Evolutionary conservation across 2,329 filamentous ascomycete species (phyloP).

Genomic region (Metarhizium humberi): DNA sequence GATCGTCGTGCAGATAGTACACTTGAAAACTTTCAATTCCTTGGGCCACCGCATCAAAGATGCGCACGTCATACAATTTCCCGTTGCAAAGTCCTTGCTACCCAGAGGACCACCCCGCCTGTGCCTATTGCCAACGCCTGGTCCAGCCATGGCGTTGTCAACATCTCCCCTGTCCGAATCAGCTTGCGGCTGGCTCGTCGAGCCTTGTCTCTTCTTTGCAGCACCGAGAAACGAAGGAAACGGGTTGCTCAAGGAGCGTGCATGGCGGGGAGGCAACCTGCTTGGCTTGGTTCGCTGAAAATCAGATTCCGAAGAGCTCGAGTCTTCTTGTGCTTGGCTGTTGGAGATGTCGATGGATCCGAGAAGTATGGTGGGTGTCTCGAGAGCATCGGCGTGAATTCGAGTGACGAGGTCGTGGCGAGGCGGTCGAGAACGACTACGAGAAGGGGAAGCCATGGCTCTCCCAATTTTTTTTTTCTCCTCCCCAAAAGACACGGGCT

Average conservation of each 20-base stretch:
- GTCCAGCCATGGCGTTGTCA: conserved; percentile 15
- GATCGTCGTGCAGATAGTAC: conserved; percentile 74
- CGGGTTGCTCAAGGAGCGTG: conserved; percentile 68
- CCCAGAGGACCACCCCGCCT: conserved; percentile 21
- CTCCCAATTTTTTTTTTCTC: neutral
- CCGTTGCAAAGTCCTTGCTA: conserved; percentile 53
- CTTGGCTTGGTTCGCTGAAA: conserved; percentile 18
- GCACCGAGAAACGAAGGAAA: conserved; percentile 62
- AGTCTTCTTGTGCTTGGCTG: conserved; percentile 23
- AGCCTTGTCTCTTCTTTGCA: conserved; percentile 44
- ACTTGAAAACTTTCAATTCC: conserved; percentile 65
- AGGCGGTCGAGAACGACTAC: conserved; percentile 17
- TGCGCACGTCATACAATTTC: conserved; percentile 80
- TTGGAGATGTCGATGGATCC: conserved; percentile 18
- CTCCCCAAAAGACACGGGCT: neutral
- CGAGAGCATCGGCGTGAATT: conserved; percentile 25
- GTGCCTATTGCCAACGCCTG: conserved; percentile 12
- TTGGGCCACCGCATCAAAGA: conserved; percentile 72
- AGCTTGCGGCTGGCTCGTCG: conserved; percentile 21
- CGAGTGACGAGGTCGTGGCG: conserved; percentile 25
- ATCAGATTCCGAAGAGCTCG: conserved; percentile 36
- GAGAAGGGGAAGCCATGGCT: conserved; percentile 23
- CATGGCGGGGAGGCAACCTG: conserved; percentile 15
- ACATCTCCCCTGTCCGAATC: conserved; percentile 20
- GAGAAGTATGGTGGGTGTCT: conserved; percentile 20